Evolutionary conservation across 306 rosid genomes (phyloP).

Genomic region (Cucumis hystrix): DNA sequence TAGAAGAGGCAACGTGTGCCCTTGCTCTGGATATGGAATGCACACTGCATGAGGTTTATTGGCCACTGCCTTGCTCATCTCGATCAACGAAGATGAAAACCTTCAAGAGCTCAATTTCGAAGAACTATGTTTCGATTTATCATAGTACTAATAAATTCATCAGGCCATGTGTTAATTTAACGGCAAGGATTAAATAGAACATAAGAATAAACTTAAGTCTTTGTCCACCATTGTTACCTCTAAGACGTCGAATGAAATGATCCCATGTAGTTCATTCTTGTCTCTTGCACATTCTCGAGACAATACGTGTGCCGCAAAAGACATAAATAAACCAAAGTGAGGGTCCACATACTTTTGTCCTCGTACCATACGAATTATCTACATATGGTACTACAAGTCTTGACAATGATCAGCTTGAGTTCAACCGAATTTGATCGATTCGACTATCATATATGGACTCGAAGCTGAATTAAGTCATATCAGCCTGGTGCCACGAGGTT

Average conservation of each 20-base stretch:
- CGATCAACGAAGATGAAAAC: background rate
- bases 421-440: background rate
- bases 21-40: constrained; percentile 23
- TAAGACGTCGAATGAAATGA: background rate
- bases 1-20: constrained; percentile 25
- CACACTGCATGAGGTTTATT: constrained; percentile 22
- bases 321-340: background rate
- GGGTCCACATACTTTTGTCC: background rate
- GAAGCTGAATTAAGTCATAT: background rate
- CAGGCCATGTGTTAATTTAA: background rate
- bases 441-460: background rate
- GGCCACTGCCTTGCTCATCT: constrained; percentile 1
- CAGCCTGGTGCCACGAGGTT: background rate
- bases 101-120: background rate
- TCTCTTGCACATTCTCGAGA: background rate
- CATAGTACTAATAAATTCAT: background rate
- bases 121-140: background rate
- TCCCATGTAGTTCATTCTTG: background rate
- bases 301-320: background rate
- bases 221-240: background rate
- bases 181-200: background rate
- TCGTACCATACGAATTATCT: background rate
- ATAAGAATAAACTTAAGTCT: background rate
- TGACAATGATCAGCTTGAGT: background rate
- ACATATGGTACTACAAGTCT: background rate